Conservation (phyloP, 176 grass and related monocot species). For the Oryza glaberrima region DNA sequence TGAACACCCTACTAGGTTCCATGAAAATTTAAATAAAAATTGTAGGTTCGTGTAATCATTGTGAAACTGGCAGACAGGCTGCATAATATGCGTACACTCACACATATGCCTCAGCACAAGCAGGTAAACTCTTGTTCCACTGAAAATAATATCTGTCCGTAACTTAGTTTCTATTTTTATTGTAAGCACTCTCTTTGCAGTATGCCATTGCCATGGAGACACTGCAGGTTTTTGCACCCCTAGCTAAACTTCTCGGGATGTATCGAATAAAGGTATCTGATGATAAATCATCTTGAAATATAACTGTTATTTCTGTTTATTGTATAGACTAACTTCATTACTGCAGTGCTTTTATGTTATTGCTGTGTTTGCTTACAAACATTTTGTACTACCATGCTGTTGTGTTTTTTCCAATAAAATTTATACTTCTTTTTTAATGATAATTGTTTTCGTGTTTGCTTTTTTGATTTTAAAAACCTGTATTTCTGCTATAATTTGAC, state of each 20-base stretch:
- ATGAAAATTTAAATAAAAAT: constrained; percentile 13
- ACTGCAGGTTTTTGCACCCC: constrained; percentile 91
- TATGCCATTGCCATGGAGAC: constrained; percentile 83
- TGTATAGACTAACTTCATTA: constrained; percentile 50
- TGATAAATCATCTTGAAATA: constrained; percentile 20
- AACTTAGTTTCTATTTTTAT: constrained; percentile 23
- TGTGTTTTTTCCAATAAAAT: constrained; percentile 28
- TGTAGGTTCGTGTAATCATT: constrained; percentile 97
- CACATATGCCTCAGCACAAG: constrained; percentile 96
- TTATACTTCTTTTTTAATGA: constrained; percentile 3
- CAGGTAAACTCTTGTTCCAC: constrained; percentile 64
- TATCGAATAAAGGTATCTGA: constrained; percentile 91
- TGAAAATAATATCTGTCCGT: constrained; percentile 4
- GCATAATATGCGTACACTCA: constrained; percentile 99
- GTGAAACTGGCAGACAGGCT: constrained; percentile 97
- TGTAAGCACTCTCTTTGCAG: constrained; percentile 54
- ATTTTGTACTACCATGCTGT: background rate
- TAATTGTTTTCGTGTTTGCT: constrained; percentile 8
- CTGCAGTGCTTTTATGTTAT: constrained; percentile 14
- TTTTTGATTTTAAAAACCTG: constrained; percentile 11
- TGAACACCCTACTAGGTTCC: constrained; percentile 22
- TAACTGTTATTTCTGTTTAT: constrained; percentile 43
- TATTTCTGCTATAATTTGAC: constrained; percentile 11
- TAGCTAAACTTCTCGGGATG: constrained; percentile 98
- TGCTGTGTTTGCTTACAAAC: constrained; percentile 12